Percentiles rank a stretch among this genome's conserved stretches.
Conservation (phyloP, 2,329 filamentous ascomycete species). For the Cadophora sp. region DNA sequence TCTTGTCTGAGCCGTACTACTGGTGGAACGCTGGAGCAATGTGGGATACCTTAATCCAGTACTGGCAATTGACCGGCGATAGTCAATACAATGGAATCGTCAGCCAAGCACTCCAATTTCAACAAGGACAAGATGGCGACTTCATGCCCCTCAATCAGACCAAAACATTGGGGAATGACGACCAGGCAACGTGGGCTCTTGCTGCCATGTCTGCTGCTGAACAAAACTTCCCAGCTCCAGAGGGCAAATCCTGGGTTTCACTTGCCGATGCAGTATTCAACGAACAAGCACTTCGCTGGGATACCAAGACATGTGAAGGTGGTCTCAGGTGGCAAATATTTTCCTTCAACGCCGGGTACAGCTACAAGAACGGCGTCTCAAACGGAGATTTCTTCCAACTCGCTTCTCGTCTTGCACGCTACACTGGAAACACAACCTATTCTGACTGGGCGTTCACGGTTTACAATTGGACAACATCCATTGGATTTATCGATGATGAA, state of each 20-base stretch:
- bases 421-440: conserved; percentile 72
- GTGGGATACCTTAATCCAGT: conserved; percentile 73
- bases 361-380: conserved; percentile 73
- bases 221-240: conserved; percentile 63
- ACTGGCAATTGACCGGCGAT: conserved; percentile 68
- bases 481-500: conserved; percentile 64
- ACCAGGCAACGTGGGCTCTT: conserved; percentile 75
- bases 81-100: conserved; percentile 65
- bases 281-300: conserved; percentile 70
- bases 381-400: conserved; percentile 71
- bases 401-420: conserved; percentile 72
- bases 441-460: conserved; percentile 65
- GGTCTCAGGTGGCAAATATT: conserved; percentile 83
- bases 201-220: conserved; percentile 73
- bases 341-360: conserved; percentile 74
- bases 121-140: conserved; percentile 62
- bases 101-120: conserved; percentile 62
- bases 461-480: conserved; percentile 65
- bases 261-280: conserved; percentile 76
- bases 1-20: conserved; percentile 37
- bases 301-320: conserved; percentile 68
- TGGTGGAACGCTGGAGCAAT: conserved; percentile 78
- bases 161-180: conserved; percentile 69
- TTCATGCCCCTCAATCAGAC: conserved; percentile 68
- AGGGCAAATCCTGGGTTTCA: conserved; percentile 53